These are phyloP conservation scores for Amanita subjunquillea DNA, from an alignment of 768 basidiomycete genomes.

Conservation along the genomic window DNA sequence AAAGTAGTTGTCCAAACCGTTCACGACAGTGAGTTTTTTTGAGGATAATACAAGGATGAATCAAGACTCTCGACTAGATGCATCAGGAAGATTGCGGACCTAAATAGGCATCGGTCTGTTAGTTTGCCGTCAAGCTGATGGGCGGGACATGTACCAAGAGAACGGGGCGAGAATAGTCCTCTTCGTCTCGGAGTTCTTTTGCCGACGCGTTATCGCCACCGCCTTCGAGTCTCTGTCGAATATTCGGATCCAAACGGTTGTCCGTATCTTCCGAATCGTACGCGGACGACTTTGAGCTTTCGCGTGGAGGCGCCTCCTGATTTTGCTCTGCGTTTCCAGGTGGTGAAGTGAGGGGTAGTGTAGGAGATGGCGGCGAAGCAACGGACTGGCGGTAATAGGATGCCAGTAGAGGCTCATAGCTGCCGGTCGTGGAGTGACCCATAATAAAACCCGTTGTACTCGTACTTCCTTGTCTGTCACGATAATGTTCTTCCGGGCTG, in stretches of 20 bases:
- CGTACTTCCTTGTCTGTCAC: constrained; percentile 21
- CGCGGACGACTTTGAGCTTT: constrained; percentile 19
- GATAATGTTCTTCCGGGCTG: constrained; percentile 21
- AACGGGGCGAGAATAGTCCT: constrained; percentile 47
- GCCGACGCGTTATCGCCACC: constrained; percentile 18
- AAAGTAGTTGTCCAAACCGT: constrained; percentile 8
- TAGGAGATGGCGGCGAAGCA: not conserved
- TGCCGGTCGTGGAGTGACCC: constrained; percentile 37
- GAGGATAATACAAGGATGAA: not conserved
- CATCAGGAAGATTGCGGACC: constrained; percentile 49
- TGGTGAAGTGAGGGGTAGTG: not conserved
- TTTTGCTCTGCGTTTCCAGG: not conserved
- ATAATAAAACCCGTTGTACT: constrained; percentile 17
- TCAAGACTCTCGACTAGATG: constrained; percentile 18
- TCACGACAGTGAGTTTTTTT: not conserved
- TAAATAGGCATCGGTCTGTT: constrained; percentile 12
- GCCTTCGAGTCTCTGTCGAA: constrained; percentile 24
- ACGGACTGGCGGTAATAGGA: constrained; percentile 20
- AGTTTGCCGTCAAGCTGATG: not conserved
- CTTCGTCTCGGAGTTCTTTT: constrained; percentile 33
- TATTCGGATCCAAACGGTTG: constrained; percentile 33
- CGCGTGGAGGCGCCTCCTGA: constrained; percentile 1
- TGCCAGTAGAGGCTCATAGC: constrained; percentile 51
- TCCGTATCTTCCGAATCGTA: constrained; percentile 27
- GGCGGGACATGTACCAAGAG: constrained; percentile 32